Base-by-base conservation (phyloP, 2,329 filamentous ascomycete species). In the Mariannaea elegans region DNA sequence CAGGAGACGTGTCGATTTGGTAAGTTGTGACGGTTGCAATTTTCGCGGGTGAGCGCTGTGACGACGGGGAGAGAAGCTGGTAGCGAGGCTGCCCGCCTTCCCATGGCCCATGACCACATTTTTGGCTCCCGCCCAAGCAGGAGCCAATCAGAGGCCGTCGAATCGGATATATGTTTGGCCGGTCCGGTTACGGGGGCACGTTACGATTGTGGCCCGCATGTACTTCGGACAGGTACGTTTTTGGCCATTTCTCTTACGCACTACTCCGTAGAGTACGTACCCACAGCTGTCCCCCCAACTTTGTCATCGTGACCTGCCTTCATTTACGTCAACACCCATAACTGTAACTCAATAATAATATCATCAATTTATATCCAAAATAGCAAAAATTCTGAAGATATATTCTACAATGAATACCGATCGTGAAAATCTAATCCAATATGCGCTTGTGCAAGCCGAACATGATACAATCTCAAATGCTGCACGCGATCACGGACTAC, bases 61-160 rank as follows among this genome's bases (percentile, higher is more conserved):
- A 63, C 64, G 61, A 61, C 63, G 65, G 65, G 64, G 65, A 68
- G 67, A 44, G 41, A 44, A 44, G 41, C 41, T 44, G 41, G 41
- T 44, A 64, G 63, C 68, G 66, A 71, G 70, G 68, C 70, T 72
- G 70, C 70, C 70, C 70, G 67, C 70, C 70, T 68, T 70, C 62
- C 65, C 60, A 59, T 65, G 60, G 64, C 68, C 66, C 70, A 72
- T 72, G 69, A 72, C 67, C 64, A 71, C 70, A 71, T 71, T 67
- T 69, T 60, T 62, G 56, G 21, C 47, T 39, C 38, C 56, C 24
- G 64, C 45, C 63, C 13, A 14, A 24, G 19, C 41, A 44, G 12
- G 21, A 14, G 41, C 63, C 64, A 70, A 64, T 65, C 63, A 65
- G 29, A 53, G 52, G 50, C 29, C 12, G 42, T 12, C 16, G 10